These are phyloP conservation scores for Populus ilicifolia DNA, from an alignment of 345 rosid species.

Conservation along the genomic window DNA sequence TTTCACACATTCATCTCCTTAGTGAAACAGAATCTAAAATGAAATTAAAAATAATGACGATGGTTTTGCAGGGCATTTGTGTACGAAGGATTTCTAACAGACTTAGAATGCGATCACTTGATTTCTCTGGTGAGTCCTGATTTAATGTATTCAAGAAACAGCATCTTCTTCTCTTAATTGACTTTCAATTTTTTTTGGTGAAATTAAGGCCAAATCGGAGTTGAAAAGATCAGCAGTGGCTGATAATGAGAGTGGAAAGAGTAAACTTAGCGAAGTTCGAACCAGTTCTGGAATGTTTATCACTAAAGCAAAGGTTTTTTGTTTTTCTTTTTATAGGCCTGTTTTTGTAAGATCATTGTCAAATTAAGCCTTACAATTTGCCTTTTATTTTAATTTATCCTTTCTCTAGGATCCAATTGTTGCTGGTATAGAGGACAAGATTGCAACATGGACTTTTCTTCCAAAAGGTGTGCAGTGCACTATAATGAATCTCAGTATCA, in stretches of 20 bases:
- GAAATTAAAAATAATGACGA: too few relatives aligned
- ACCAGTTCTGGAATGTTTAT: conserved; percentile 98
- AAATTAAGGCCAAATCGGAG: conserved; percentile 69
- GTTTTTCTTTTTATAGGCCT: not conserved
- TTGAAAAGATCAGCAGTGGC: conserved; percentile 90
- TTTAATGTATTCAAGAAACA: too few relatives aligned
- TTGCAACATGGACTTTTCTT: conserved; percentile 91
- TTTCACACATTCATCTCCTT: too few relatives aligned
- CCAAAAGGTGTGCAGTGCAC: conserved; percentile 62
- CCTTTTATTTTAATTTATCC: not conserved
- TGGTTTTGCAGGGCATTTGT: conserved; percentile 67
- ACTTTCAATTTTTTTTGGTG: not conserved
- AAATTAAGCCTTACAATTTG: not conserved
- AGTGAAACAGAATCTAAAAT: not conserved
- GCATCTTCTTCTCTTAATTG: too few relatives aligned
- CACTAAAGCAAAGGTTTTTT: conserved; percentile 69
- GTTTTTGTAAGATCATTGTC: not conserved
- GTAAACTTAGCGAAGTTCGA: conserved; percentile 79
- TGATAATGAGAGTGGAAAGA: conserved; percentile 74
- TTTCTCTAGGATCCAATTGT: conserved; percentile 72
- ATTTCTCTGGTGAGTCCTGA: conserved; percentile 65
- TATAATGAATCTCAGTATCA: not conserved
- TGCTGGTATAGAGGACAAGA: conserved; percentile 87
- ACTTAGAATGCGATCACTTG: conserved; percentile 91
- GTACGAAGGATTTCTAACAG: conserved; percentile 84